phyloP scores from a whole-genome alignment of 192 early-diverging fungal genomes.

The Rhizophagus sp. region DNA sequence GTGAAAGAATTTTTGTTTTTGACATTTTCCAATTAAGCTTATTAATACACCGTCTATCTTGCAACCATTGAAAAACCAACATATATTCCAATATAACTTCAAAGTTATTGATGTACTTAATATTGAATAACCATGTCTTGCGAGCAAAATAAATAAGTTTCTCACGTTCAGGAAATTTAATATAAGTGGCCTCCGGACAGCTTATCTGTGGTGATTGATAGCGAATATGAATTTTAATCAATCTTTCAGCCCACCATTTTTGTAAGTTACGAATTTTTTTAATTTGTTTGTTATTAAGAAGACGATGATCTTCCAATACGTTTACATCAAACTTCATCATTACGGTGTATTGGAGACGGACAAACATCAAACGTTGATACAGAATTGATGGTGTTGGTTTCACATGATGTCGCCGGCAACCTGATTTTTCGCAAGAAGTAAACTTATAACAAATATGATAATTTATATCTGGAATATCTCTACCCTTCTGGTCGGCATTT shows the following conservation, averaged over 20 bases:
- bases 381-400: constrained; percentile 10
- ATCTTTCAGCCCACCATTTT: constrained; percentile 19
- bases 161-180: not conserved
- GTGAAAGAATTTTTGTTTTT: not conserved
- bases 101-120: constrained; percentile 34
- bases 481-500: not conserved
- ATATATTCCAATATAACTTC: constrained; percentile 36
- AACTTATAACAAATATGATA: not conserved
- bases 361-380: not conserved
- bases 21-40: not conserved
- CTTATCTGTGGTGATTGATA: constrained; percentile 26
- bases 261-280: not conserved
- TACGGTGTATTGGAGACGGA: constrained; percentile 3
- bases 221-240: constrained; percentile 14
- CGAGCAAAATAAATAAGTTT: not conserved
- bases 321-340: not conserved
- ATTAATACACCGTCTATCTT: not conserved
- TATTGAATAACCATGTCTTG: not conserved
- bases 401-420: constrained; percentile 8
- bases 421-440: not conserved
- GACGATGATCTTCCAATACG: too few species aligned
- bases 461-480: constrained; percentile 9
- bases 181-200: constrained; percentile 5
- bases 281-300: not conserved
- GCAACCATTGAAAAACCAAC: constrained; percentile 2